Evolutionary conservation across 169 alveolate genomes (phyloP), one percentile per base, ranked within the genome.

Genomic region (Cryptosporidium muris): DNA sequence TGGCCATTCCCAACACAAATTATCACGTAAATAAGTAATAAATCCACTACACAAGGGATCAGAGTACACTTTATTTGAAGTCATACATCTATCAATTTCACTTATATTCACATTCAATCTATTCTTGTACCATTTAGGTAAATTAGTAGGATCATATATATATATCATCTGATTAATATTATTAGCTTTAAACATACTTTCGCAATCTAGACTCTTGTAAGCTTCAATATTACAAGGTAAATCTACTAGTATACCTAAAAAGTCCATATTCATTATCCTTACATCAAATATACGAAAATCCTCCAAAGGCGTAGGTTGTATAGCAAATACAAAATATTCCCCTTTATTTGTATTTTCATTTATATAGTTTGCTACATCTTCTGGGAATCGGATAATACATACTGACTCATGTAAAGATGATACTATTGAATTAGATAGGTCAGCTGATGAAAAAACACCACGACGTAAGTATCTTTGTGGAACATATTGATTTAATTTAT

Each of bases 1-100:
- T 34, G 92, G 93, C 96, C 96, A 93, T 82, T 93, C 96, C 96
- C 96, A 93, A 80, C 90, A 81, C 51, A 89, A 68, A 34, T 81
- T 63, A 38, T 90, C 93, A 42, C 89, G 81, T 67, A 93, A 58
- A 42, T 74, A 74, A 34, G 16, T 49, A 58, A 74, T 56, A 42
- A 74, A 74, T 38, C 63, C 54, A n/a, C 42, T 68, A 16, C 54
- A 74, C n/a, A 58, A 54, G 16, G 25, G 63, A n/a, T 74, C 85
- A 11, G 67, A n/a, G 16, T 74, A 74, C 45, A 62, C 51, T 63
- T 36, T 58, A 74, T 42, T 74, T 14, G 85, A 74, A 11, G 42
- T 74, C 63, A 74, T 56, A 9, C 85, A 66, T 42, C 43, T 56
- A 16, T 74, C 54, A 36, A 74, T 12, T 7, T 48, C 45, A n/a